A percentile compares a stretch with the other conserved stretches of the same genome.
phyloP scores from a whole-genome alignment of 2,329 filamentous ascomycete genomes.

The Aspergillus fijiensis region DNA sequence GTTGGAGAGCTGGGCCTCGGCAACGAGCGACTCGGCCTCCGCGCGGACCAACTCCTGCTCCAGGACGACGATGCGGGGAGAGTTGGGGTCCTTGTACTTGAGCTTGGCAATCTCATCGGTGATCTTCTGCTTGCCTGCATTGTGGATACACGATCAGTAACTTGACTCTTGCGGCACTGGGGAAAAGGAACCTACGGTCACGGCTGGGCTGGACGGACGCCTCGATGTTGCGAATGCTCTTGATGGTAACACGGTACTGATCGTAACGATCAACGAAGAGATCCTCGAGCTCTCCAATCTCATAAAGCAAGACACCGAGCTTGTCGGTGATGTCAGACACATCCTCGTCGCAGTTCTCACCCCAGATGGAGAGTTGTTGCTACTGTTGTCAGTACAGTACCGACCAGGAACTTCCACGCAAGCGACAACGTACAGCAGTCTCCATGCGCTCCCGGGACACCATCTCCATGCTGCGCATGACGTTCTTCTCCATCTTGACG shows the following conservation, averaged over 20 bases:
- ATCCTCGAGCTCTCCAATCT: slow-evolving; percentile 97
- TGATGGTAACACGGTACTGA: slow-evolving; percentile 98
- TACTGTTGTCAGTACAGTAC: slow-evolving; percentile 38
- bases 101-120: slow-evolving; percentile 97
- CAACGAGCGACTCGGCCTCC: slow-evolving; percentile 97
- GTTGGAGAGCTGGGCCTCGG: slow-evolving; percentile 96
- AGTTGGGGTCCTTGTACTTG: slow-evolving; percentile 99
- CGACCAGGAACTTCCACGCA: not conserved
- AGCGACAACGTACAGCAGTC: slow-evolving; percentile 73
- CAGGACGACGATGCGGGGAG: slow-evolving; percentile 92
- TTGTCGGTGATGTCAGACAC: slow-evolving; percentile 99
- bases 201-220: slow-evolving; percentile 96
- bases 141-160: slow-evolving; percentile 8
- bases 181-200: slow-evolving; percentile 65
- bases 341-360: slow-evolving; percentile 91
- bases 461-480: slow-evolving; percentile 96
- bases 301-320: slow-evolving; percentile 94
- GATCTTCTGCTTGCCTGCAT: slow-evolving; percentile 92
- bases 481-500: slow-evolving; percentile 99
- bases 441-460: slow-evolving; percentile 97
- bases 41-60: slow-evolving; percentile 98
- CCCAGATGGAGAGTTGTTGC: slow-evolving; percentile 99
- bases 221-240: slow-evolving; percentile 99
- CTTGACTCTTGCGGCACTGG: not conserved
- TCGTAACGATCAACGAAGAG: slow-evolving; percentile 99